phyloP scores from a whole-genome alignment of 1,139 yeast genomes.

The Magnusiomyces paraingens region DNA sequence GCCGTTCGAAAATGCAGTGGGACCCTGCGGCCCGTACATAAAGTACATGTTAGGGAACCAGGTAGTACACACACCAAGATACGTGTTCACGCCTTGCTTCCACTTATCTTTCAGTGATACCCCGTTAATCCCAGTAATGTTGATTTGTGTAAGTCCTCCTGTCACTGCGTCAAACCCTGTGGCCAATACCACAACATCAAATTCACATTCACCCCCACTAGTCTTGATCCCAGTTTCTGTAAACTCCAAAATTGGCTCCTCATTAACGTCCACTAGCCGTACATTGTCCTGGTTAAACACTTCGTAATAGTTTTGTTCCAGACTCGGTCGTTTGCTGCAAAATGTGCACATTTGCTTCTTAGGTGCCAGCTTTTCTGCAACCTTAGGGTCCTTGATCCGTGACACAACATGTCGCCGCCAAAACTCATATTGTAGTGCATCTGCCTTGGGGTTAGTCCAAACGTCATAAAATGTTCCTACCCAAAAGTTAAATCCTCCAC shows the following conservation, averaged over 20 bases:
- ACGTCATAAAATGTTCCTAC: constrained; percentile 25
- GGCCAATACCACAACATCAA: constrained; percentile 29
- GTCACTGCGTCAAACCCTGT: constrained; percentile 33
- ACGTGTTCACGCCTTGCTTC: constrained; percentile 25
- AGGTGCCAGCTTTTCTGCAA: constrained; percentile 27
- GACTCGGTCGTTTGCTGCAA: constrained; percentile 29
- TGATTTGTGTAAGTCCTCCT: constrained; percentile 29
- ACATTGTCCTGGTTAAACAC: constrained; percentile 29
- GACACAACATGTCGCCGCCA: constrained; percentile 25
- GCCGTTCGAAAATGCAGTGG: constrained; percentile 32
- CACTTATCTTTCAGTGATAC: constrained; percentile 24
- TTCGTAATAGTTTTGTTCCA: constrained; percentile 26
- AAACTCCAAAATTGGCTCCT: constrained; percentile 25
- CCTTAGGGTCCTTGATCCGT: constrained; percentile 27
- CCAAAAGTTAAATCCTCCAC: constrained; percentile 28
- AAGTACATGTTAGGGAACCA: constrained; percentile 30
- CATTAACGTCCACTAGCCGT: constrained; percentile 25
- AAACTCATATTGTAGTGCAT: constrained; percentile 25
- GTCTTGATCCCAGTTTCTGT: constrained; percentile 25
- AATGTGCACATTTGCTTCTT: constrained; percentile 25
- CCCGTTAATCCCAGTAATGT: constrained; percentile 22
- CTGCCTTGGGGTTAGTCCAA: constrained; percentile 23
- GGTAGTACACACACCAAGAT: constrained; percentile 25
- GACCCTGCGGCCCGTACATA: constrained; percentile 32
- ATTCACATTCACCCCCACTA: constrained; percentile 22